Evolutionary conservation across 2,329 filamentous ascomycete species (phyloP), one percentile per base, ranked within the genome.

Genomic region (Curvularia eragrostidis): DNA sequence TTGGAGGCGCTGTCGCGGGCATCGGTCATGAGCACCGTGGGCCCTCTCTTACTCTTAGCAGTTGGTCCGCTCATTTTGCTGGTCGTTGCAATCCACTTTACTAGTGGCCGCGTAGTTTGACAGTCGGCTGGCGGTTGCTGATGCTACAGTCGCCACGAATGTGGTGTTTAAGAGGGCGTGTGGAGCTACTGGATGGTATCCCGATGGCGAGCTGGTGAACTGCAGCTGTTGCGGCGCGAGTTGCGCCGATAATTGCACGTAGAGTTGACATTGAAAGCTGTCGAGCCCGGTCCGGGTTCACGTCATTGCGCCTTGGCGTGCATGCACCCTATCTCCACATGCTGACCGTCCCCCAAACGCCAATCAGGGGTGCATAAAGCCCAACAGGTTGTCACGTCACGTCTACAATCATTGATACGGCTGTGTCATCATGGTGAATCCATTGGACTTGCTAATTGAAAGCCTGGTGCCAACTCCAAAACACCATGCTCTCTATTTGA

Each of bases 1-100:
- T 54, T 61, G 63, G 55, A 63, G 67, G 55, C 12, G 71, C 77
- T 42, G 71, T 87, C 84, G 57, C 85, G 81, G 52, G 85, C 76
- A 65, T 87, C 85, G 43, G 84, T 87, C 65, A 87, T 85, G 44
- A 76, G 63, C 61, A 75, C 73, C 42, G 74, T 75, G n/a, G 75
- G 75, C 46, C 74, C 73, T 57, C 75, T 65, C 62, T 77, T 76
- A 66, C 67, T 75, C 62, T 76, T 76, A 6, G 70, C 65, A 41
- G 73, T 74, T 23, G 69, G 65, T 51, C 65, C 70, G 59, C 67
- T 73, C 73, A 75, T 75, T 39, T 60, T 68, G 63, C 55, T 56
- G 38, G 36, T 47, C 47, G 46, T 49, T 48, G 54, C 52, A 46
- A 52, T 57, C 52, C 52, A 58, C 51, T 52, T 48, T 28, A 41